Percentiles rank a stretch among this genome's conserved stretches.
Conservation (phyloP, 164 flowering plant genomes). For the Liriodendron chinense region DNA sequence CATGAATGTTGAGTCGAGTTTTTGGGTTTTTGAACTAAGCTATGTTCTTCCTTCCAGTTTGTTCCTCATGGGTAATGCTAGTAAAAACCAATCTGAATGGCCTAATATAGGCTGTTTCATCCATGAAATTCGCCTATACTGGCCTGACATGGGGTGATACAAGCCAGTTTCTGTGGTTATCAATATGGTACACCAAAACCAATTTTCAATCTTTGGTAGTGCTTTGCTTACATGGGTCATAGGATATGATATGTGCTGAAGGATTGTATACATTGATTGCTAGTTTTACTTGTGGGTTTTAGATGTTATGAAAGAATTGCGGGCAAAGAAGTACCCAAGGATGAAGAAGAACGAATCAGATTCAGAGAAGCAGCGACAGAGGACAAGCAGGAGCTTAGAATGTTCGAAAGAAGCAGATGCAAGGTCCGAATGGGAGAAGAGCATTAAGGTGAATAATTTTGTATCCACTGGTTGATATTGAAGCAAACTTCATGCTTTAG, state of each 20-base stretch:
- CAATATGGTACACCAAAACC: too few relatives aligned
- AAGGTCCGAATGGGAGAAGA: slow-evolving; percentile 16
- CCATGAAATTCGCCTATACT: too few relatives aligned
- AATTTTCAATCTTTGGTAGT: neutral
- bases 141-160: too few relatives aligned
- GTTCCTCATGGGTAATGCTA: too few relatives aligned
- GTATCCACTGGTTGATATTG: neutral
- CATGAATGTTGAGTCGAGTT: too few relatives aligned
- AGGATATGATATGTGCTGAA: neutral
- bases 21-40: too few relatives aligned
- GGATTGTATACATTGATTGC: neutral
- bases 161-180: too few relatives aligned
- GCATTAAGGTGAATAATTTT: slow-evolving; percentile 36
- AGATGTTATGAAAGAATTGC: slow-evolving; percentile 93
- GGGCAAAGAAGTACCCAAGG: slow-evolving; percentile 76
- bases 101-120: too few relatives aligned
- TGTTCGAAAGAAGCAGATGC: slow-evolving; percentile 17
- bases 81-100: too few relatives aligned
- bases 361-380: slow-evolving; percentile 1
- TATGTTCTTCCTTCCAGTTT: too few relatives aligned
- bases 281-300: slow-evolving; percentile 12
- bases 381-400: slow-evolving; percentile 15
- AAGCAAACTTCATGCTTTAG: neutral
- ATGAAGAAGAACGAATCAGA: slow-evolving; percentile 31
- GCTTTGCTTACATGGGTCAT: neutral